Percentiles rank a stretch among this genome's conserved stretches.
Conservation (phyloP, 345 rosid species). For the Hypericum perforatum region DNA sequence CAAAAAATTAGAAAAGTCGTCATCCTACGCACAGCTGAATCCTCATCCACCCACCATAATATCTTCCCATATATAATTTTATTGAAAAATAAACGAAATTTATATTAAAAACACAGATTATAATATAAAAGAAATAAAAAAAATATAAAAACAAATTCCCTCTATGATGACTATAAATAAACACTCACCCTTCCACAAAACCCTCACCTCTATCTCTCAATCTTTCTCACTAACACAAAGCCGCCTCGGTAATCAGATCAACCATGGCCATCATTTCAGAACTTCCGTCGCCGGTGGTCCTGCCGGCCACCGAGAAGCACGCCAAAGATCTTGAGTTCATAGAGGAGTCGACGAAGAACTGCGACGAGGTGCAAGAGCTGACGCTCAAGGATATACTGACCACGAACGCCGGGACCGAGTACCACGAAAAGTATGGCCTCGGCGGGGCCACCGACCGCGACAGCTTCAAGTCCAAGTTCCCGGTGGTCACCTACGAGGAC, state of each 20-base stretch:
- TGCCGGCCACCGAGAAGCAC: constrained; percentile 66
- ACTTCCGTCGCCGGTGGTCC: constrained; percentile 55
- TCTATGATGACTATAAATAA: too few relatives aligned
- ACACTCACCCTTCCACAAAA: too few relatives aligned
- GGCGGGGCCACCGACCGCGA: constrained; percentile 55
- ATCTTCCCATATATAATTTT: too few relatives aligned
- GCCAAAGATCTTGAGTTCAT: constrained; percentile 65
- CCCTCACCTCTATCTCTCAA: too few relatives aligned
- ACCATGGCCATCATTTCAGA: constrained; percentile 63
- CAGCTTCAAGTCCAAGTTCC: constrained; percentile 56
- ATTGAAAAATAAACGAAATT: too few relatives aligned
- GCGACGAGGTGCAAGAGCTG: constrained; percentile 50
- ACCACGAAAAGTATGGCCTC: constrained; percentile 45
- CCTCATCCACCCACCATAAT: too few relatives aligned
- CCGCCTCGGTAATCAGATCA: neutral
- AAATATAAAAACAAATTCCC: too few relatives aligned
- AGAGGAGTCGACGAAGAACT: constrained; percentile 65
- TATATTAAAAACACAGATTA: too few relatives aligned
- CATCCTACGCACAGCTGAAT: too few relatives aligned
- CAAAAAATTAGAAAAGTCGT: too few relatives aligned
- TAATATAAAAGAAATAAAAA: too few relatives aligned
- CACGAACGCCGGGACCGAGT: constrained; percentile 59
- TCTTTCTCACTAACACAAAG: too few relatives aligned
- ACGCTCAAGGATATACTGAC: constrained; percentile 55
- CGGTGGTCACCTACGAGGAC: constrained; percentile 70